These are phyloP conservation scores for Candida maesae DNA, from an alignment of 805 yeast species.

Conservation along the genomic window DNA sequence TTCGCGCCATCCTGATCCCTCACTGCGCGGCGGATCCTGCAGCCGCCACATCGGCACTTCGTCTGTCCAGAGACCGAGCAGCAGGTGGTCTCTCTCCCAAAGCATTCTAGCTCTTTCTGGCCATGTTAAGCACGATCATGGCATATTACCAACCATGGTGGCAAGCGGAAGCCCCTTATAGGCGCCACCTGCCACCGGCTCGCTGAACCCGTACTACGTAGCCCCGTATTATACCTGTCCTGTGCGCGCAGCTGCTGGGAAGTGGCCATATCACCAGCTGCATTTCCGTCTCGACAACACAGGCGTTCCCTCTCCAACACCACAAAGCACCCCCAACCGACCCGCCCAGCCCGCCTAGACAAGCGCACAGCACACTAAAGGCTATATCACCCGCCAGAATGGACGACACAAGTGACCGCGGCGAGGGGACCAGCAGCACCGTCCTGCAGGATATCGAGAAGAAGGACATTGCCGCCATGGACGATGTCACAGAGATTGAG, in stretches of 20 bases:
- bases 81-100: background rate
- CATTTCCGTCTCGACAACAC: conserved; percentile 16
- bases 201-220: no score
- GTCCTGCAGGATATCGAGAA: background rate
- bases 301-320: background rate
- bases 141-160: no score
- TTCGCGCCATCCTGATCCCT: background rate
- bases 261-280: conserved; percentile 4
- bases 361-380: background rate
- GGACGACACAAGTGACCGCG: background rate
- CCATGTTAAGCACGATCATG: no score
- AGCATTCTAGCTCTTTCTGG: no score
- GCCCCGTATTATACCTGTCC: no score
- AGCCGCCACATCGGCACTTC: no score
- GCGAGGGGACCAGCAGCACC: background rate
- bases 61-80: no score
- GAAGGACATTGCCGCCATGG: conserved; percentile 9
- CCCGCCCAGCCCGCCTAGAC: no score
- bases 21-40: no score
- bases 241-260: no score
- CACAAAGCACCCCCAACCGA: background rate
- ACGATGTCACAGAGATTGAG: conserved; percentile 20
- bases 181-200: no score
- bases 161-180: no score
- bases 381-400: background rate